Evolutionary conservation across 2,329 filamentous ascomycete genomes (phyloP), one percentile per base, ranked within the genome.

Genomic region (Teratosphaeria pseudoeucalypti): DNA sequence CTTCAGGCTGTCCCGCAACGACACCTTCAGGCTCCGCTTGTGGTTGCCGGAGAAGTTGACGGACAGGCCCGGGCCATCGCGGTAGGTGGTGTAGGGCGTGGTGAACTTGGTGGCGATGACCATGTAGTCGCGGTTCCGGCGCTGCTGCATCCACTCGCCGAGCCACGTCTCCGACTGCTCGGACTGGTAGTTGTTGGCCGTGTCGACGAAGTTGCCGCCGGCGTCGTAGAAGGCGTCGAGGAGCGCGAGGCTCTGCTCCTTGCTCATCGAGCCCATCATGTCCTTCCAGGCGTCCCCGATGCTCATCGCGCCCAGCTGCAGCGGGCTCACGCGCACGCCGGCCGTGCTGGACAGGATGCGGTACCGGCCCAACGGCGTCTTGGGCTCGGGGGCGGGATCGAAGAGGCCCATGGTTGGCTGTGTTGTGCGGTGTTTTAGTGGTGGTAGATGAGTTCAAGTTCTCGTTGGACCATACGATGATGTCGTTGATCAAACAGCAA

Each of bases 31-130:
- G 59, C 79, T 84, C 72, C 87, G 87, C 58, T 81, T 76, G 53
- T 82, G 79, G 67, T 87, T 88, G 3, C 86, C 86, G 16, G 62
- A 66, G 58, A 71, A 78, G 73, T 88, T 89, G 52, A 81, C 76
- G 19, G 81, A 79, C 66, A 86, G 87, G 1, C 85, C 85, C 59
- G 71, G 69, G 58, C 67, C 68, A 11, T 63, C 61, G 14, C 63
- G 59, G 57, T 66, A 64, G 10, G 61, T 59, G 4, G 62, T 61
- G 62, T 70, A 73, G 5, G 55, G 55, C 12, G 55, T 56, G 76
- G 71, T 71, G 61, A 68, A 77, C 59, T 77, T 77, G 7, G 75
- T 77, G 19, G 59, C 59, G 39, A 77, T 66, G 14, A 77, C 70
- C 60, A 77, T 75, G 58, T 71, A 68, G 58, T 77, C 75, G 7